Percentiles rank a stretch among this genome's conserved stretches.
These are phyloP conservation scores for Naganishia liquefaciens DNA, from an alignment of 1,284 basidiomycete species.

Conservation along the genomic window DNA sequence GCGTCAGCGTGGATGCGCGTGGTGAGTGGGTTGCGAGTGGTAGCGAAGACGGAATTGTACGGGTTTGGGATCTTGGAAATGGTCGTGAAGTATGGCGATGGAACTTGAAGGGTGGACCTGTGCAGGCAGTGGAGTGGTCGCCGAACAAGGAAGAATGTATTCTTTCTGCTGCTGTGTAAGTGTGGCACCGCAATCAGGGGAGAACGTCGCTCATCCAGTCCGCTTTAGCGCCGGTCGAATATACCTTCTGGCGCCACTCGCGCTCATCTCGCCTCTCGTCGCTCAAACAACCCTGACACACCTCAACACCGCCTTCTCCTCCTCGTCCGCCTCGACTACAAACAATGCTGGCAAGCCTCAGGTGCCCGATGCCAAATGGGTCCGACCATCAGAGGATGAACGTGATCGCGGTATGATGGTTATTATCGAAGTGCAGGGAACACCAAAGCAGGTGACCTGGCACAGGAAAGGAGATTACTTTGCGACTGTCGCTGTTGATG, in stretches of 20 bases:
- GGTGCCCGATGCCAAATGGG: constrained; percentile 56
- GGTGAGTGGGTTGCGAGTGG: constrained; percentile 91
- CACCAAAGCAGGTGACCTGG: constrained; percentile 84
- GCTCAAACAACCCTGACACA: constrained; percentile 67
- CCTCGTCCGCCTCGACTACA: constrained; percentile 48
- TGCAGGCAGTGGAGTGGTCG: constrained; percentile 91
- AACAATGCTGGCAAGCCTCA: constrained; percentile 48
- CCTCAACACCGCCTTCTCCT: constrained; percentile 52
- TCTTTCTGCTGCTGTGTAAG: constrained; percentile 79
- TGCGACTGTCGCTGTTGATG: constrained; percentile 69
- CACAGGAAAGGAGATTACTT: constrained; percentile 95
- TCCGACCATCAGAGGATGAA: constrained; percentile 56
- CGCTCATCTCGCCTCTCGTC: constrained; percentile 61
- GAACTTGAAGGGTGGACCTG: constrained; percentile 72
- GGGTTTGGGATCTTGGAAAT: constrained; percentile 91
- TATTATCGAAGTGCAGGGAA: constrained; percentile 64
- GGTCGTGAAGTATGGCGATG: constrained; percentile 88
- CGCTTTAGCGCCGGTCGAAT: constrained; percentile 60
- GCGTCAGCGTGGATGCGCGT: constrained; percentile 78
- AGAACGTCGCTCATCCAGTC: constrained; percentile 12
- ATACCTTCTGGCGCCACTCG: constrained; percentile 79
- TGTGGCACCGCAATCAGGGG: constrained; percentile 36
- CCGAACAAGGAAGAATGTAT: constrained; percentile 80
- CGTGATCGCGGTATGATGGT: constrained; percentile 59
- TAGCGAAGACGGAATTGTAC: constrained; percentile 82